Evolutionary conservation across 73 alveolate genomes (phyloP).

Genomic region (Diophrys sp.): DNA sequence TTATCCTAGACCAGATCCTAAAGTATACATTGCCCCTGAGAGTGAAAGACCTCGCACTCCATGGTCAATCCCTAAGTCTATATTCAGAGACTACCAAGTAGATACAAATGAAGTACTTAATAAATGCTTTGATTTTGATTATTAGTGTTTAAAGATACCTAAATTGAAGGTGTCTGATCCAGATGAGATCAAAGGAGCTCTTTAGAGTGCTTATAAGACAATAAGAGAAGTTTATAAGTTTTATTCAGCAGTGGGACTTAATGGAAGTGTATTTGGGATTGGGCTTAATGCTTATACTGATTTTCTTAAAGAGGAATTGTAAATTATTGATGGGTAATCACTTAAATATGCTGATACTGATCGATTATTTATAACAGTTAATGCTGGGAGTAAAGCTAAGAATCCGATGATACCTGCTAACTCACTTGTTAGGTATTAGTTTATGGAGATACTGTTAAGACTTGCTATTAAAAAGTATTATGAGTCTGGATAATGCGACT

Average conservation of each 20-base stretch:
- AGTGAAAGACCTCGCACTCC: slow-evolving; percentile 20
- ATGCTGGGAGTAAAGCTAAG: background rate
- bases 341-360: slow-evolving; percentile 6
- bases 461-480: slow-evolving; percentile 37
- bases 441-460: slow-evolving; percentile 38
- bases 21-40: slow-evolving; percentile 5
- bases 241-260: slow-evolving; percentile 1
- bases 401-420: slow-evolving; percentile 2
- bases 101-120: background rate
- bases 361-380: background rate
- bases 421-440: background rate
- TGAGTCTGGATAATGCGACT: slow-evolving; percentile 24
- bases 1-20: slow-evolving; percentile 1
- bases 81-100: slow-evolving; percentile 47
- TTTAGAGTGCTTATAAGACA: slow-evolving; percentile 10
- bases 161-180: slow-evolving; percentile 31
- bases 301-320: background rate
- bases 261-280: background rate
- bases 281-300: slow-evolving; percentile 4
- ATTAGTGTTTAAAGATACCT: slow-evolving; percentile 29
- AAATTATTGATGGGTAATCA: background rate
- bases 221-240: background rate
- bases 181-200: slow-evolving; percentile 13
- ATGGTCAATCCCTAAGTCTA: slow-evolving; percentile 62
- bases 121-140: slow-evolving; percentile 51